A percentile compares a stretch with the other conserved stretches of the same genome.
These are phyloP conservation scores for Acmispon strigosus DNA, from an alignment of 306 rosid genomes.

Conservation along the genomic window DNA sequence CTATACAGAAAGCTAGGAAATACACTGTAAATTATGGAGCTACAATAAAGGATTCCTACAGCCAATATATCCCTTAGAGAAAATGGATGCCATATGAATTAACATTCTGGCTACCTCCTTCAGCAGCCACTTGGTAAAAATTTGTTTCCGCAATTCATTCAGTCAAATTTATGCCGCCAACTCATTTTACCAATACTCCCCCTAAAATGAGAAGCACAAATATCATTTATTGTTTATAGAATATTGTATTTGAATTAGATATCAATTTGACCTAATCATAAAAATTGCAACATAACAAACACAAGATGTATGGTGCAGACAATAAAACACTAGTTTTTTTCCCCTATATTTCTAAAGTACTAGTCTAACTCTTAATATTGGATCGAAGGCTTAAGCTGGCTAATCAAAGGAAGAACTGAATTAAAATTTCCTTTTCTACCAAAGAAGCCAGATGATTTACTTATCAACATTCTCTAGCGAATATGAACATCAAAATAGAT, in stretches of 20 bases:
- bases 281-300: neutral
- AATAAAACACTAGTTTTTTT: neutral
- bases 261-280: neutral
- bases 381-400: neutral
- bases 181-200: conserved; percentile 18
- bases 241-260: neutral
- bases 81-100: conserved; percentile 35
- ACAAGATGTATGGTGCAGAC: neutral
- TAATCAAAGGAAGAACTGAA: neutral
- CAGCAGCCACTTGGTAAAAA: conserved; percentile 22
- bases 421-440: neutral
- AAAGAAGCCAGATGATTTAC: neutral
- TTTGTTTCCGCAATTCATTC: conserved; percentile 11
- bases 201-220: conserved; percentile 28
- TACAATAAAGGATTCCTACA: conserved; percentile 30
- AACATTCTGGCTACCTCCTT: conserved; percentile 47
- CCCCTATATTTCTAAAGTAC: neutral
- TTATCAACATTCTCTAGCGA: neutral
- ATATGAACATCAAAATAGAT: neutral
- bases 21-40: conserved; percentile 22
- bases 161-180: conserved; percentile 4
- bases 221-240: conserved; percentile 4
- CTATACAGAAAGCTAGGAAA: conserved; percentile 36
- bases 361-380: neutral
- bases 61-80: conserved; percentile 20